Percentiles rank a stretch among this genome's conserved stretches.
Conservation (phyloP, 176 grass and related monocot genomes). For the Ananas comosus region DNA sequence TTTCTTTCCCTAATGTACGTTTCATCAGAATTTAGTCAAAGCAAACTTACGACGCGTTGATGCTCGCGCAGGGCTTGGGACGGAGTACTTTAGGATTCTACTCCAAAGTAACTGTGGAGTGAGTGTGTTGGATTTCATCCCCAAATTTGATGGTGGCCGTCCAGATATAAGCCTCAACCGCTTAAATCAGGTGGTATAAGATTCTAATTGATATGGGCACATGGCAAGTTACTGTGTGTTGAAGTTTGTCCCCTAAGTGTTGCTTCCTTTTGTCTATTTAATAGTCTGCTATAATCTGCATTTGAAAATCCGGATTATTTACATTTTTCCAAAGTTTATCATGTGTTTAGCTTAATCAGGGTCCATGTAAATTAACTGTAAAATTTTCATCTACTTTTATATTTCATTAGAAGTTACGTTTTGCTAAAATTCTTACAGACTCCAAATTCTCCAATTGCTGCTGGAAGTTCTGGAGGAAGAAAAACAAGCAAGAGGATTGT, state of each 20-base stretch:
- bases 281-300: too few relatives aligned
- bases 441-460: slow-evolving; percentile 58
- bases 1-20: background rate
- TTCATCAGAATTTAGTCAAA: background rate
- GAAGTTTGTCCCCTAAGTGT: background rate
- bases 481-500: slow-evolving; percentile 61
- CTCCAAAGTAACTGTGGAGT: slow-evolving; percentile 93
- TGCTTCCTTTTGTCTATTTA: too few relatives aligned
- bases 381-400: too few relatives aligned
- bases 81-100: slow-evolving; percentile 63
- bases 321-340: too few relatives aligned
- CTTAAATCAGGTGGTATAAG: slow-evolving; percentile 58
- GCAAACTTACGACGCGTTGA: background rate
- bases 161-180: slow-evolving; percentile 76
- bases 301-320: too few relatives aligned
- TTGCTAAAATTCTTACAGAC: slow-evolving; percentile 45
- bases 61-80: slow-evolving; percentile 49
- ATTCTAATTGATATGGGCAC: background rate
- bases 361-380: too few relatives aligned
- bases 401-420: background rate
- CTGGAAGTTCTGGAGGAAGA: slow-evolving; percentile 49
- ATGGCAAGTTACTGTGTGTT: background rate
- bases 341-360: too few relatives aligned
- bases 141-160: slow-evolving; percentile 29
- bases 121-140: slow-evolving; percentile 77